Evolutionary conservation across 345 rosid genomes (phyloP).

Genomic region (Citrus cavaleriei): DNA sequence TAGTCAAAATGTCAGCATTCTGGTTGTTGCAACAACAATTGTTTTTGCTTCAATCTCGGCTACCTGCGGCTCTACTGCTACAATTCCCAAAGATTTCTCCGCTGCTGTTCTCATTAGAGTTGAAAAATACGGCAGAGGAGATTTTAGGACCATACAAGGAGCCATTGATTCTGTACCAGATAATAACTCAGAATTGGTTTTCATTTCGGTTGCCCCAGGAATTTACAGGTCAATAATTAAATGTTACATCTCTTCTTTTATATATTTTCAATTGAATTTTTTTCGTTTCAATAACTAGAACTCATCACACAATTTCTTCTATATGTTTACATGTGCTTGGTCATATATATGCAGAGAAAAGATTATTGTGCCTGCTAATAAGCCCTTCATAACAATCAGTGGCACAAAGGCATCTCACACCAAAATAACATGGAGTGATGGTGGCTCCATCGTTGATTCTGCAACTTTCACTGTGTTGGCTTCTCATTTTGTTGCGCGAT

Average conservation of each 20-base stretch:
- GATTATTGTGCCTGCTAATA: conserved; percentile 56
- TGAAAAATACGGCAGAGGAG: conserved; percentile 71
- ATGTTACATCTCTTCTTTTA: too few relatives aligned
- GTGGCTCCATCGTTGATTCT: conserved; percentile 31
- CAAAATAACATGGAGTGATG: conserved; percentile 36
- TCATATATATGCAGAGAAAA: conserved; percentile 37
- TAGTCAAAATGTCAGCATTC: neutral
- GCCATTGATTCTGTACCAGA: conserved; percentile 66
- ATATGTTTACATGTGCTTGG: neutral
- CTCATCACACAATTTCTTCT: too few relatives aligned
- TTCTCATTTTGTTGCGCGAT: conserved; percentile 61
- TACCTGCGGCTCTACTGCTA: neutral
- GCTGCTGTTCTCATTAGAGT: conserved; percentile 50
- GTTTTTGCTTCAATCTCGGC: conserved; percentile 19
- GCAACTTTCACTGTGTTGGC: conserved; percentile 55
- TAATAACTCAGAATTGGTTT: conserved; percentile 35
- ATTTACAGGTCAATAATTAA: conserved; percentile 47
- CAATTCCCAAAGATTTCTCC: conserved; percentile 20
- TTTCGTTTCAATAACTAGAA: too few relatives aligned
- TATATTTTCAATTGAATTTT: too few relatives aligned
- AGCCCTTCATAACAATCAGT: conserved; percentile 71
- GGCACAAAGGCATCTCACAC: conserved; percentile 49
- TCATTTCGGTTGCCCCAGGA: conserved; percentile 70
- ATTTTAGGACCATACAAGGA: conserved; percentile 56
- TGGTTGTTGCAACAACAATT: conserved; percentile 1